These are phyloP conservation scores for Paxillus involutus DNA, from an alignment of 768 basidiomycete species.

Conservation along the genomic window DNA sequence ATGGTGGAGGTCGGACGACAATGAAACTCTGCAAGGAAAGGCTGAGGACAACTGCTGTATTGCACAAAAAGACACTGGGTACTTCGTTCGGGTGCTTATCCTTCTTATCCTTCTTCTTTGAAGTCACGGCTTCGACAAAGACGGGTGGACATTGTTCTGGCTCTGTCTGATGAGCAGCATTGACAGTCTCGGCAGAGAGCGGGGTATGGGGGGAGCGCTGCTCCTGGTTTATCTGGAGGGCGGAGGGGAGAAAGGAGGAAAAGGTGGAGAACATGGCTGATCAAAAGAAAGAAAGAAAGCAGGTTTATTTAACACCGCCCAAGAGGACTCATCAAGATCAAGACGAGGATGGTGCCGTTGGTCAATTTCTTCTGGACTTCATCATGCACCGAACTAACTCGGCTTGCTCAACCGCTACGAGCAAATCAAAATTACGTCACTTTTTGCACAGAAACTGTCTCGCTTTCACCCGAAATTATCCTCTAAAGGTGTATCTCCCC, in stretches of 20 bases:
- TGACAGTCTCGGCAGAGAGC: slow-evolving; percentile 10
- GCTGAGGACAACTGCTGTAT: slow-evolving; percentile 1
- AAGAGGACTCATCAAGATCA: slow-evolving; percentile 1
- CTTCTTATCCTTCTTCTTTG: slow-evolving; percentile 48
- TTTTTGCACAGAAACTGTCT: too few relatives aligned
- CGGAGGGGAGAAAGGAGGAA: slow-evolving; percentile 49
- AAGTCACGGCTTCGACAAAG: slow-evolving; percentile 30
- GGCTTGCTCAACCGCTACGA: neutral
- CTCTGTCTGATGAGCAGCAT: slow-evolving; percentile 6
- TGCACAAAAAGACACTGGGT: slow-evolving; percentile 11
- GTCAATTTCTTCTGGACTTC: neutral
- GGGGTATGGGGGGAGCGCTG: slow-evolving; percentile 25
- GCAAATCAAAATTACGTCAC: too few relatives aligned
- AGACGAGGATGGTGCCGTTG: neutral
- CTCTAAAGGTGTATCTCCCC: too few relatives aligned
- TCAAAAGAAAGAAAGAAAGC: neutral
- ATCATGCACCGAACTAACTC: neutral
- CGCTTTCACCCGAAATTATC: too few relatives aligned
- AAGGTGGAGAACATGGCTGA: slow-evolving; percentile 51
- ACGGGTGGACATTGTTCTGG: neutral
- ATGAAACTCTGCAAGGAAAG: slow-evolving; percentile 69
- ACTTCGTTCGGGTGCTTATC: slow-evolving; percentile 51
- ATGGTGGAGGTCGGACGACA: slow-evolving; percentile 87
- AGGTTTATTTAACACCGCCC: slow-evolving; percentile 15
- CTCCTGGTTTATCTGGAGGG: slow-evolving; percentile 35